Percentiles rank a stretch among this genome's conserved stretches.
These are phyloP conservation scores for Colletotrichum sp. DNA, from an alignment of 2,329 filamentous ascomycete species.

Conservation along the genomic window DNA sequence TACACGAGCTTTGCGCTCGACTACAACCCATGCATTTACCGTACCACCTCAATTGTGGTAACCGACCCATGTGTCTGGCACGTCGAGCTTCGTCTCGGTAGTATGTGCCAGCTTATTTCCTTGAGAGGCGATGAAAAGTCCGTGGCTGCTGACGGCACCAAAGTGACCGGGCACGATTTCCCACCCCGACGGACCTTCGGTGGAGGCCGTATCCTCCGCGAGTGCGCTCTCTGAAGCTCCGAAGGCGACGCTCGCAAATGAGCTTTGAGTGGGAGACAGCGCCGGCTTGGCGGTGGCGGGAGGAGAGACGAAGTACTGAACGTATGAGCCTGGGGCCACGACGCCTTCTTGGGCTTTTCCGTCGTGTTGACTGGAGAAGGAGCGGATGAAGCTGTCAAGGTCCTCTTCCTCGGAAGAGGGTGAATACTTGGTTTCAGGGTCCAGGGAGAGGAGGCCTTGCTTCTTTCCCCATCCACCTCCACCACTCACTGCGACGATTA, in stretches of 20 bases:
- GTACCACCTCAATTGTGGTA: neutral
- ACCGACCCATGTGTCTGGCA: conserved; percentile 43
- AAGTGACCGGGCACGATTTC: conserved; percentile 51
- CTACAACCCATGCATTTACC: neutral
- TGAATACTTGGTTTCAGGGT: conserved; percentile 68
- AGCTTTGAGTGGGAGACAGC: conserved; percentile 5
- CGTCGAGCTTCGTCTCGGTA: conserved; percentile 50
- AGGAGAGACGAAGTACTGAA: conserved; percentile 68
- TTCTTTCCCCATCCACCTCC: conserved; percentile 87
- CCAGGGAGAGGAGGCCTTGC: conserved; percentile 78
- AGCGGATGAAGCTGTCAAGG: conserved; percentile 56
- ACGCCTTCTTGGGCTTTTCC: conserved; percentile 55
- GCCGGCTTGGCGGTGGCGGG: conserved; percentile 16
- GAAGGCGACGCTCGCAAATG: conserved; percentile 32
- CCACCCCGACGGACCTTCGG: conserved; percentile 25
- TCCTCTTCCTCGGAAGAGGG: conserved; percentile 50
- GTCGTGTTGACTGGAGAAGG: conserved; percentile 26
- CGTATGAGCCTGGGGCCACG: conserved; percentile 65
- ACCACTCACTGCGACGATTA: conserved; percentile 65
- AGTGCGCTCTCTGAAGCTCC: conserved; percentile 32
- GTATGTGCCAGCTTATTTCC: neutral
- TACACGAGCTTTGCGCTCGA: neutral
- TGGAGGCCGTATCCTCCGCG: neutral
- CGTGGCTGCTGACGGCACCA: conserved; percentile 66
- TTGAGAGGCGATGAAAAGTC: conserved; percentile 53